Evolutionary conservation across 345 rosid genomes (phyloP).

Genomic region (Euphorbia peplus): DNA sequence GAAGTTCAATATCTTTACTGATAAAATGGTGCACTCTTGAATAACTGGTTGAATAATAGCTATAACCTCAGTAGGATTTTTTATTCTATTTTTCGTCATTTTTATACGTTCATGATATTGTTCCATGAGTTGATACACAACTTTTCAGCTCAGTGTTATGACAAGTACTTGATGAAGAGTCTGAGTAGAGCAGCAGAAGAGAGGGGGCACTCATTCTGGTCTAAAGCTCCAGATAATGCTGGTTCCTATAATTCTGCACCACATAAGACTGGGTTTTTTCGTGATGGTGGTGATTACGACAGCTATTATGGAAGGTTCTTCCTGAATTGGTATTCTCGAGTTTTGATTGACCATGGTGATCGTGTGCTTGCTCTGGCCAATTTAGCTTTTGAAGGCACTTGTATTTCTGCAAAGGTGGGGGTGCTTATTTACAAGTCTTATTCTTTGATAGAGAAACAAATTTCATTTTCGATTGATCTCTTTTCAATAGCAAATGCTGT

Average conservation of each 20-base stretch:
- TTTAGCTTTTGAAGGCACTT: constrained; percentile 73
- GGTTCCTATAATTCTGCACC: constrained; percentile 89
- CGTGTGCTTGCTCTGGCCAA: constrained; percentile 74
- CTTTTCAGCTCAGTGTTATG: constrained; percentile 64
- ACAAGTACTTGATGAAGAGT: constrained; percentile 69
- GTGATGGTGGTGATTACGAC: constrained; percentile 95
- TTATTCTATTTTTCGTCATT: neutral
- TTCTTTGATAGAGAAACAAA: neutral
- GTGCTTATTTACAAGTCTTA: neutral
- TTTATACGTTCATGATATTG: neutral
- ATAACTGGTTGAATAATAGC: neutral
- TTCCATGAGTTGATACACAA: constrained; percentile 13
- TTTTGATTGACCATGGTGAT: constrained; percentile 81
- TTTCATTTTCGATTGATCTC: constrained; percentile 4
- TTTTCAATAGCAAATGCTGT: neutral
- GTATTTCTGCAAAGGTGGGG: constrained; percentile 81
- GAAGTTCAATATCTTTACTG: neutral
- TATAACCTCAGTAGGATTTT: neutral
- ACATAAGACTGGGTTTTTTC: constrained; percentile 82
- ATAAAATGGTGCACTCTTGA: neutral
- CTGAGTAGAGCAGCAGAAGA: constrained; percentile 79
- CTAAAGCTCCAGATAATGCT: constrained; percentile 79
- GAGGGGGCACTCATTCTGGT: constrained; percentile 80
- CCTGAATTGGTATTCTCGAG: constrained; percentile 86
- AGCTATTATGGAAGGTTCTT: constrained; percentile 92